Conservation (phyloP, 2,329 filamentous ascomycete genomes). For the Calonectria pseudoturangicola region DNA sequence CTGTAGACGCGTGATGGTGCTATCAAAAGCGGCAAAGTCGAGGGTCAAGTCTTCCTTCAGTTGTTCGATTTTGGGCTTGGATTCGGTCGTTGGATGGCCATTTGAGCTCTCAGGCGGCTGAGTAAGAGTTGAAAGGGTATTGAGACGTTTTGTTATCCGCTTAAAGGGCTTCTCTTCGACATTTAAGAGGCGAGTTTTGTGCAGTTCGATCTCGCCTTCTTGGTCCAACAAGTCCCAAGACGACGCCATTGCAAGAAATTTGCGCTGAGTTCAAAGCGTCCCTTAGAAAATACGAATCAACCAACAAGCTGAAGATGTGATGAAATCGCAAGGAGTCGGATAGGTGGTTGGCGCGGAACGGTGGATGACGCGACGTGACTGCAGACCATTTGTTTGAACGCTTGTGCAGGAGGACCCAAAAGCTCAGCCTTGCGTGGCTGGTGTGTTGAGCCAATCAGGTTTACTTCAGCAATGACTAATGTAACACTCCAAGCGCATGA, state of each 20-base stretch:
- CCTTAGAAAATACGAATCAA: background rate
- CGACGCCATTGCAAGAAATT: slow-evolving; percentile 59
- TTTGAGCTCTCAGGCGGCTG: slow-evolving; percentile 57
- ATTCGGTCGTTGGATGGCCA: slow-evolving; percentile 64
- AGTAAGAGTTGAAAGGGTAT: slow-evolving; percentile 78
- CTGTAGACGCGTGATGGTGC: slow-evolving; percentile 89
- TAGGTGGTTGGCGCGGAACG: background rate
- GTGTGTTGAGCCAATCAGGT: slow-evolving; percentile 45
- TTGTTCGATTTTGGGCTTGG: slow-evolving; percentile 74
- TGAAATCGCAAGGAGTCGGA: background rate
- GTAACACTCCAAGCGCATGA: slow-evolving; percentile 44
- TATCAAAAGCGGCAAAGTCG: slow-evolving; percentile 92
- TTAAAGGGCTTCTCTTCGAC: slow-evolving; percentile 96
- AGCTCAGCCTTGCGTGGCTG: slow-evolving; percentile 49
- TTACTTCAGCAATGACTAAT: slow-evolving; percentile 49
- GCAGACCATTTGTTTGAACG: slow-evolving; percentile 20
- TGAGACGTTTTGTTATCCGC: slow-evolving; percentile 88
- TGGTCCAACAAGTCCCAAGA: slow-evolving; percentile 82
- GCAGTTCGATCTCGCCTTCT: slow-evolving; percentile 87
- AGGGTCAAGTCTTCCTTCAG: slow-evolving; percentile 89
- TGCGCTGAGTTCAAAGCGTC: slow-evolving; percentile 4
- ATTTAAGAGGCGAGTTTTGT: slow-evolving; percentile 89
- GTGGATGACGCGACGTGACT: slow-evolving; percentile 15
- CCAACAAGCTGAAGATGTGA: background rate
- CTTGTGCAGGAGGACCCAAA: slow-evolving; percentile 19